Evolutionary conservation across 2,329 filamentous ascomycete genomes (phyloP).

Genomic region (Claviceps sp.): DNA sequence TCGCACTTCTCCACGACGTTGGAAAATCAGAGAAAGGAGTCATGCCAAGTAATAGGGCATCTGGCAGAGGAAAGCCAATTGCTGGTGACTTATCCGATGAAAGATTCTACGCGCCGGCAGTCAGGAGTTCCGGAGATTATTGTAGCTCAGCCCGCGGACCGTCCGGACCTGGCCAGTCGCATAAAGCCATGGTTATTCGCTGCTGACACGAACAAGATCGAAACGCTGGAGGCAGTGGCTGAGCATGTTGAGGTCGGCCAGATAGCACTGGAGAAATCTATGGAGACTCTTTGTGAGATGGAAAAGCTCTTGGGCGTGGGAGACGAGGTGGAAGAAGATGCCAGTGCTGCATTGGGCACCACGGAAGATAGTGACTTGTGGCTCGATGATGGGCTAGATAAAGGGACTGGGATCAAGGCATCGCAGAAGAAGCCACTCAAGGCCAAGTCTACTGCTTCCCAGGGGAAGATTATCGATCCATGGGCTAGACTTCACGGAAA

Average conservation of each 20-base stretch:
- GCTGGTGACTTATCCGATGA: constrained; percentile 36
- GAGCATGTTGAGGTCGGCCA: constrained; percentile 48
- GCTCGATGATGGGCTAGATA: constrained; percentile 18
- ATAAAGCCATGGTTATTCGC: constrained; percentile 47
- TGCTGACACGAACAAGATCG: constrained; percentile 45
- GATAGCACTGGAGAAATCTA: constrained; percentile 38
- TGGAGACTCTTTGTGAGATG: constrained; percentile 34
- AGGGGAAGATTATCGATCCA: constrained; percentile 20
- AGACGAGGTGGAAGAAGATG: constrained; percentile 11
- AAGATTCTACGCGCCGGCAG: constrained; percentile 19
- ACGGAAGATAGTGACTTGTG: constrained; percentile 19
- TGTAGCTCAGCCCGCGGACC: constrained; percentile 21
- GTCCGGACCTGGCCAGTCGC: constrained; percentile 26
- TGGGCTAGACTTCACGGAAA: constrained; percentile 41
- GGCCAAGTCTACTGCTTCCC: constrained; percentile 10
- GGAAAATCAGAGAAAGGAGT: constrained; percentile 36
- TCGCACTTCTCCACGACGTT: constrained; percentile 39
- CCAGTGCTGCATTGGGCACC: constrained; percentile 10
- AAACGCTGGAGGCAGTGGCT: constrained; percentile 42
- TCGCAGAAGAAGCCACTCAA: constrained; percentile 2
- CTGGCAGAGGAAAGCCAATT: constrained; percentile 50
- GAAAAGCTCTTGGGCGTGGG: constrained; percentile 32
- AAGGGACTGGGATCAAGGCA: constrained; percentile 4
- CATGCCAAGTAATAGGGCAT: constrained; percentile 35
- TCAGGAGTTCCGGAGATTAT: constrained; percentile 33